These are phyloP conservation scores for Fusarium sublunatum DNA, from an alignment of 2,329 filamentous ascomycete genomes.

Conservation along the genomic window DNA sequence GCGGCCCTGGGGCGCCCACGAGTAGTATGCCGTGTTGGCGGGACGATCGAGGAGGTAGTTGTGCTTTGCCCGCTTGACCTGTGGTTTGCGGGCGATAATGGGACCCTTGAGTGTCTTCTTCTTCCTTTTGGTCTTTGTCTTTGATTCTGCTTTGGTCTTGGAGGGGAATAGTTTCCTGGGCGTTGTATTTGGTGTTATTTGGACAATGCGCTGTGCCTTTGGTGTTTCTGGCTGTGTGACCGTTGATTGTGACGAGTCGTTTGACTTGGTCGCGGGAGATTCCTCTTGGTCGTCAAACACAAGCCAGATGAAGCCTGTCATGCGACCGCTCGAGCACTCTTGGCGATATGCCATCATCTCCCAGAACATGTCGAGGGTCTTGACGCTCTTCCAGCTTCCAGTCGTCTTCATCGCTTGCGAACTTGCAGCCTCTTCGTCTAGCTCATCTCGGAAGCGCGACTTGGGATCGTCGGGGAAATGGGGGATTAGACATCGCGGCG, in stretches of 20 bases:
- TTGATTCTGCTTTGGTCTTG: conserved; percentile 26
- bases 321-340: conserved; percentile 90
- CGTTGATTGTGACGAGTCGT: conserved; percentile 43
- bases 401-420: conserved; percentile 63
- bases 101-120: conserved; percentile 65
- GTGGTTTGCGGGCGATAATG: conserved; percentile 72
- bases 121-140: conserved; percentile 47
- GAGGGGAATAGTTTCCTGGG: conserved; percentile 50
- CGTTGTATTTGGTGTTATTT: conserved; percentile 49
- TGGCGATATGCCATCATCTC: conserved; percentile 98
- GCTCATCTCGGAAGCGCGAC: conserved; percentile 84
- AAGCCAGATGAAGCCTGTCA: conserved; percentile 96
- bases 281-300: conserved; percentile 73
- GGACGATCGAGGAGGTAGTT: conserved; percentile 63
- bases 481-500: conserved; percentile 86
- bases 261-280: neutral
- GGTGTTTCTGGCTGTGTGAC: conserved; percentile 49
- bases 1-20: conserved; percentile 71
- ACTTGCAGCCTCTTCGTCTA: conserved; percentile 83
- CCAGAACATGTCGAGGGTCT: conserved; percentile 92
- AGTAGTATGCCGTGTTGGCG: conserved; percentile 69
- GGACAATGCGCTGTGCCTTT: conserved; percentile 42
- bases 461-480: conserved; percentile 97
- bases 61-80: conserved; percentile 69
- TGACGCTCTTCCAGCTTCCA: conserved; percentile 85